Evolutionary conservation across 2,329 filamentous ascomycete species (phyloP).

Genomic region (Colletotrichum shisoi): DNA sequence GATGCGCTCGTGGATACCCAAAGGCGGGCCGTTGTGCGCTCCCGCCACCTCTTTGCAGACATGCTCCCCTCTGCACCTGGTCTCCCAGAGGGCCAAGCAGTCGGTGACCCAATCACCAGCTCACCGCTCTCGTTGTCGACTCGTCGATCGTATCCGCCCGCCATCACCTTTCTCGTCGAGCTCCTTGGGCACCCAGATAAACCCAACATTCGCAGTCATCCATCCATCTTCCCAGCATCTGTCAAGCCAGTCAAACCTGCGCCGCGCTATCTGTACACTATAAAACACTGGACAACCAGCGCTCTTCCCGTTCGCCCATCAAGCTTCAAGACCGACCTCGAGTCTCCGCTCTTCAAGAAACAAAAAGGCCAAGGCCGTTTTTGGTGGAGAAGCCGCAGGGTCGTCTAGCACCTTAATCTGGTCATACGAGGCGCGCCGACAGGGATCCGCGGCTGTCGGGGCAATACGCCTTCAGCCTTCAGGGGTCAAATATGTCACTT

Average conservation of each 20-base stretch:
- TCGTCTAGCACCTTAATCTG: slow-evolving; percentile 35
- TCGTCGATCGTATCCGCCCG: slow-evolving; percentile 10
- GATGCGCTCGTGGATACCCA: slow-evolving; percentile 20
- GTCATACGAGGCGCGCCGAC: slow-evolving; percentile 31
- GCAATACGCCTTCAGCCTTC: slow-evolving; percentile 35
- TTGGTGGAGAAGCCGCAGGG: slow-evolving; percentile 31
- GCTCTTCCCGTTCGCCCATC: not conserved
- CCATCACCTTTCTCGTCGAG: not conserved
- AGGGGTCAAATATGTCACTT: slow-evolving; percentile 33
- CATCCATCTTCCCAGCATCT: not conserved
- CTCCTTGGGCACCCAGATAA: not conserved
- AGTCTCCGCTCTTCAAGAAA: slow-evolving; percentile 27
- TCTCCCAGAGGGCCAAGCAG: slow-evolving; percentile 2
- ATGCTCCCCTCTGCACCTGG: slow-evolving; percentile 8
- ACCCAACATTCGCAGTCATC: slow-evolving; percentile 3
- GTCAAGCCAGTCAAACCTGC: not conserved
- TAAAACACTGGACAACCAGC: not conserved
- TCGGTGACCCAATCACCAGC: slow-evolving; percentile 13
- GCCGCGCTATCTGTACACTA: not conserved
- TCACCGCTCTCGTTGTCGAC: slow-evolving; percentile 26
- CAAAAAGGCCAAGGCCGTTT: slow-evolving; percentile 24
- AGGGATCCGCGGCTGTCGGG: slow-evolving; percentile 29
- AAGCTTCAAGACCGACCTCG: not conserved
- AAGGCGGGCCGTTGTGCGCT: slow-evolving; percentile 26
- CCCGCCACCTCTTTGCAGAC: slow-evolving; percentile 26